A percentile compares a stretch with the other conserved stretches of the same genome.
Evolutionary conservation across 2,329 filamentous ascomycete genomes (phyloP).

Genomic region (Aspergillus pseudoviridinutans): DNA sequence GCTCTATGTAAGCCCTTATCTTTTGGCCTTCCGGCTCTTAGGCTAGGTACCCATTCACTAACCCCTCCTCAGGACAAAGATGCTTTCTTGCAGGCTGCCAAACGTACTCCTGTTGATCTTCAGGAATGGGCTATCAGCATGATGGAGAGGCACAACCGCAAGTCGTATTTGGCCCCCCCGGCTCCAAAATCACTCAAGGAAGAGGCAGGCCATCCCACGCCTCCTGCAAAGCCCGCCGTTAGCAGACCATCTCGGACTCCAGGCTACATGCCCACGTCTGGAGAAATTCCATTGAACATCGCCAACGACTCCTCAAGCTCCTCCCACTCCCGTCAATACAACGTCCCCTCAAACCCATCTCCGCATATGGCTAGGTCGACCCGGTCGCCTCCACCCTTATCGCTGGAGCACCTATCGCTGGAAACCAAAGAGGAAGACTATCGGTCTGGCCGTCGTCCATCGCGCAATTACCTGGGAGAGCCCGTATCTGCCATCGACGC

Average conservation of each 20-base stretch:
- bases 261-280: constrained; percentile 60
- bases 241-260: constrained; percentile 19
- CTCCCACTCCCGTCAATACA: constrained; percentile 16
- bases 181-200: constrained; percentile 70
- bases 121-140: constrained; percentile 89
- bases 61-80: constrained; percentile 68
- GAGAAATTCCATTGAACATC: constrained; percentile 63
- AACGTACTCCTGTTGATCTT: constrained; percentile 90
- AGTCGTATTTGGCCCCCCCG: constrained; percentile 84
- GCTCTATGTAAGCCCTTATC: constrained; percentile 66
- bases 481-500: constrained; percentile 37
- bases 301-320: constrained; percentile 29
- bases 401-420: constrained; percentile 43
- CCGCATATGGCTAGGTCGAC: constrained; percentile 19
- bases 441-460: constrained; percentile 25
- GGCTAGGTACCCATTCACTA: constrained; percentile 13
- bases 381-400: constrained; percentile 35
- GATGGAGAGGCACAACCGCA: constrained; percentile 93
- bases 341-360: constrained; percentile 20
- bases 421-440: constrained; percentile 35
- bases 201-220: constrained; percentile 36
- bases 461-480: constrained; percentile 28
- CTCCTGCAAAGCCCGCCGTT: constrained; percentile 26
- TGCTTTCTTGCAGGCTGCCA: constrained; percentile 91
- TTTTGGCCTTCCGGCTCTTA: neutral